Evolutionary conservation across 2,329 filamentous ascomycete genomes (phyloP).

Genomic region (Aspergillus latus): DNA sequence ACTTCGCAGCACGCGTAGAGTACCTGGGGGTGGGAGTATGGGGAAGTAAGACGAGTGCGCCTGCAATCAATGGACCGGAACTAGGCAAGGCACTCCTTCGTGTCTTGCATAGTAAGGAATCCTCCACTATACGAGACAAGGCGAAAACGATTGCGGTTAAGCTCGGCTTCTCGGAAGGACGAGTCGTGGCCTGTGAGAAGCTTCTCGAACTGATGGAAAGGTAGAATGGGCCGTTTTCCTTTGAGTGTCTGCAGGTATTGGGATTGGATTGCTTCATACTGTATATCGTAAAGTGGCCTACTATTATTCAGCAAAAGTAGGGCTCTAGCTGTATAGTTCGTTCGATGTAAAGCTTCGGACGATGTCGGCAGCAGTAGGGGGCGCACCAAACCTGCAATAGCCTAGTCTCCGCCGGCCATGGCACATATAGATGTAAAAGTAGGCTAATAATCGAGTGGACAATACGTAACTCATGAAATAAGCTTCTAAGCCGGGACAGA

Average conservation of each 20-base stretch:
- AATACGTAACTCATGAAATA: conserved; percentile 3
- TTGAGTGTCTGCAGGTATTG: neutral
- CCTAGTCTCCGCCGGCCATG: neutral
- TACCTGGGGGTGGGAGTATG: conserved; percentile 46
- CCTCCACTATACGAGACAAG: conserved; percentile 6
- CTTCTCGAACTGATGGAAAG: conserved; percentile 13
- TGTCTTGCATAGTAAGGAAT: conserved; percentile 15
- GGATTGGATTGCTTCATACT: neutral
- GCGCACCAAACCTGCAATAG: neutral
- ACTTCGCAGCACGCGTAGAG: conserved; percentile 47
- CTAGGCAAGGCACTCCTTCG: conserved; percentile 28
- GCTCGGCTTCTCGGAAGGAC: conserved; percentile 19
- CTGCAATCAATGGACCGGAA: conserved; percentile 29
- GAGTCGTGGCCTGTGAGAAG: conserved; percentile 25
- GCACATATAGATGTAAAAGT: neutral
- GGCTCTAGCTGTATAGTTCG: neutral
- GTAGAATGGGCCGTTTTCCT: neutral
- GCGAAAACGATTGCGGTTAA: conserved; percentile 13
- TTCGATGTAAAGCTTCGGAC: conserved; percentile 1
- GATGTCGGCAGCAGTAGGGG: neutral
- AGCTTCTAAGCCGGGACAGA: neutral
- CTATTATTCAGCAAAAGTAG: neutral
- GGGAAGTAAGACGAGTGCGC: conserved; percentile 38
- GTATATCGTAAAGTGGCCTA: neutral
- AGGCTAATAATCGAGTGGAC: neutral